Conservation (phyloP, 2,329 filamentous ascomycete species). For the Aspergillus terreus region DNA sequence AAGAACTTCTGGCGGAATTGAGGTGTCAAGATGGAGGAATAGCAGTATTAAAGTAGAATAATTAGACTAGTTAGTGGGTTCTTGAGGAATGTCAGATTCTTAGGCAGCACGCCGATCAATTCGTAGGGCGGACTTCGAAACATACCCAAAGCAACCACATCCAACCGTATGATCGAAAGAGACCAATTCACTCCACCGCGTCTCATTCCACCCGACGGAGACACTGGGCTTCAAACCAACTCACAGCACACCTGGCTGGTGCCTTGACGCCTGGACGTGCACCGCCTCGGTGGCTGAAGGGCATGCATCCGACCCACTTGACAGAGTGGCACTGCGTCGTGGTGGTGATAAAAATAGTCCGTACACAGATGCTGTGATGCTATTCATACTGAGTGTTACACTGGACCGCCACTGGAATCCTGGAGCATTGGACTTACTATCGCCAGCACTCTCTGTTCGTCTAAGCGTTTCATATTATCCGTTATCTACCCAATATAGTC, state of each 20-base stretch:
- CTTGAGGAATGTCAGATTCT: neutral
- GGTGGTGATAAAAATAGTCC: neutral
- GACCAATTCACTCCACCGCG: neutral
- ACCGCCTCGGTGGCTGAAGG: slow-evolving; percentile 24
- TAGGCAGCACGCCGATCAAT: neutral
- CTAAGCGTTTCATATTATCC: neutral
- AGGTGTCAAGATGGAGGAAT: neutral
- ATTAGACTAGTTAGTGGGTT: neutral
- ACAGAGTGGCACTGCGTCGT: neutral
- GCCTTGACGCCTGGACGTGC: slow-evolving; percentile 11
- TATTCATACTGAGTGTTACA: too few relatives aligned
- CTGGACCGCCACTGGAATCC: too few relatives aligned
- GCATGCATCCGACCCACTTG: slow-evolving; percentile 10
- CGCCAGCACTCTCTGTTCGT: neutral
- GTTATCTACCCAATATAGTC: slow-evolving; percentile 32
- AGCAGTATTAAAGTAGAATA: neutral
- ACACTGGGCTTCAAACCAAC: neutral
- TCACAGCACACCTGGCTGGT: neutral
- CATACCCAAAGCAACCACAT: neutral
- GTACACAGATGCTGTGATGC: too few relatives aligned
- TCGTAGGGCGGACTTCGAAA: neutral
- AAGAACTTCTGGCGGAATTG: neutral
- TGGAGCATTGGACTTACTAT: too few relatives aligned
- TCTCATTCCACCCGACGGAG: slow-evolving; percentile 1
- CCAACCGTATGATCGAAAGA: neutral